phyloP scores from a whole-genome alignment of 2,329 filamentous ascomycete species.

The Verticillium tricorpus region DNA sequence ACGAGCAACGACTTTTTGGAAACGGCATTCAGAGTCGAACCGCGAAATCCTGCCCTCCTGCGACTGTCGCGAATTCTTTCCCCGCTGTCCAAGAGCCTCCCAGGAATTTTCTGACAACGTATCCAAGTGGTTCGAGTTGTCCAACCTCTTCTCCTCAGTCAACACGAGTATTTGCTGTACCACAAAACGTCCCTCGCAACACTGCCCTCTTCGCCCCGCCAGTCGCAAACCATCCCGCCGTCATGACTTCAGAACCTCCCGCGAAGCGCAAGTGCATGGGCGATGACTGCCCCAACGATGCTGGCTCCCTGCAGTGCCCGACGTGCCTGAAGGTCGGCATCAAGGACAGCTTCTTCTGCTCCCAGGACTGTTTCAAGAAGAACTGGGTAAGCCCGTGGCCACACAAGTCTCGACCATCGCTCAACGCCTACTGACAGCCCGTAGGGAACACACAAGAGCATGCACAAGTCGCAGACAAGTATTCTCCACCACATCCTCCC shows the following conservation, averaged over 20 bases:
- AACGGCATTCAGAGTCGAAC: neutral
- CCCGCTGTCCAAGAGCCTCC: neutral
- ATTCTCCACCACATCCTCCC: constrained; percentile 69
- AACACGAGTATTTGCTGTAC: neutral
- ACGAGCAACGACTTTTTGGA: neutral
- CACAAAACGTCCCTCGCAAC: neutral
- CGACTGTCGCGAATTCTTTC: constrained; percentile 1
- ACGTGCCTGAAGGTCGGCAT: constrained; percentile 87
- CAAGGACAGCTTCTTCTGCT: constrained; percentile 93
- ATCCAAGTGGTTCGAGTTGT: neutral
- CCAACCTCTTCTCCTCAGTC: neutral
- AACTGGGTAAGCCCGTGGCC: constrained; percentile 74
- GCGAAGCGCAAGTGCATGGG: constrained; percentile 71
- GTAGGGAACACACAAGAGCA: constrained; percentile 75
- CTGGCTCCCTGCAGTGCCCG: constrained; percentile 83
- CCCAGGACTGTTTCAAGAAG: constrained; percentile 97
- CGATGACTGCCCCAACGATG: constrained; percentile 80
- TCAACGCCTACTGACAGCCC: constrained; percentile 9
- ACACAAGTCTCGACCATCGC: constrained; percentile 5
- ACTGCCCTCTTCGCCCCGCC: neutral
- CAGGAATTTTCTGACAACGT: neutral
- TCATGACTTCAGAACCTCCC: constrained; percentile 45
- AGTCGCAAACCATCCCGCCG: constrained; percentile 11
- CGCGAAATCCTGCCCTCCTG: constrained; percentile 1
- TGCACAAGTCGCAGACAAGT: constrained; percentile 77